Percentiles rank a stretch among this genome's conserved stretches.
phyloP scores from a whole-genome alignment of 169 alveolate species.

The Plasmodium gaboni region DNA sequence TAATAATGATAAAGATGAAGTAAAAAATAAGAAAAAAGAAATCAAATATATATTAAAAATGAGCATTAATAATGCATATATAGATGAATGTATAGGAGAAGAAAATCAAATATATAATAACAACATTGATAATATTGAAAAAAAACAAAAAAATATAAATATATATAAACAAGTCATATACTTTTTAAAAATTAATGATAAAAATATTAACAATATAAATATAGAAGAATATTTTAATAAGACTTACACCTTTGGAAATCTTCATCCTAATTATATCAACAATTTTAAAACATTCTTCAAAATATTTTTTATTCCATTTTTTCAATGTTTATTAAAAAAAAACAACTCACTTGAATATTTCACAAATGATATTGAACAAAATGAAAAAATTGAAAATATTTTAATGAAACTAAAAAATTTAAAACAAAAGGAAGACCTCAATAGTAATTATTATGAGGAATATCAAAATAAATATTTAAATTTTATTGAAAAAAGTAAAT shows the following conservation, averaged over 20 bases:
- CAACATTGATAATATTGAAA: background rate
- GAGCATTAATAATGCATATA: constrained; percentile 26
- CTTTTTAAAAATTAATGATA: constrained; percentile 43
- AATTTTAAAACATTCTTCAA: constrained; percentile 66
- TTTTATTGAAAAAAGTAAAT: constrained; percentile 49
- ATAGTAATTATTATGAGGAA: constrained; percentile 4
- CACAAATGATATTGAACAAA: constrained; percentile 34
- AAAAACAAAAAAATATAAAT: constrained; percentile 8
- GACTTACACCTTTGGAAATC: constrained; percentile 66
- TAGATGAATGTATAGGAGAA: constrained; percentile 35
- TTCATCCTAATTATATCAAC: constrained; percentile 66
- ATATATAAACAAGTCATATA: constrained; percentile 24
- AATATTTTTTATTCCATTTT: constrained; percentile 55
- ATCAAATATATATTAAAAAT: constrained; percentile 46
- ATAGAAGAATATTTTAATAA: constrained; percentile 69
- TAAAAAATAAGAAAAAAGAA: background rate
- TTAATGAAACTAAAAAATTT: constrained; percentile 35
- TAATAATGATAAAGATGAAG: constrained; percentile 5
- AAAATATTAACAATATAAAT: constrained; percentile 21
- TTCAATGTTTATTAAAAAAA: constrained; percentile 63
- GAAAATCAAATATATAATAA: background rate
- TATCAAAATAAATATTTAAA: constrained; percentile 49
- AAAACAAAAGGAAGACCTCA: constrained; percentile 43
- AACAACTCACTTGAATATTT: constrained; percentile 34
- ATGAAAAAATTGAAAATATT: constrained; percentile 36